Conservation (phyloP, 495 filamentous ascomycete species). For the Penicillium robsamsonii region DNA sequence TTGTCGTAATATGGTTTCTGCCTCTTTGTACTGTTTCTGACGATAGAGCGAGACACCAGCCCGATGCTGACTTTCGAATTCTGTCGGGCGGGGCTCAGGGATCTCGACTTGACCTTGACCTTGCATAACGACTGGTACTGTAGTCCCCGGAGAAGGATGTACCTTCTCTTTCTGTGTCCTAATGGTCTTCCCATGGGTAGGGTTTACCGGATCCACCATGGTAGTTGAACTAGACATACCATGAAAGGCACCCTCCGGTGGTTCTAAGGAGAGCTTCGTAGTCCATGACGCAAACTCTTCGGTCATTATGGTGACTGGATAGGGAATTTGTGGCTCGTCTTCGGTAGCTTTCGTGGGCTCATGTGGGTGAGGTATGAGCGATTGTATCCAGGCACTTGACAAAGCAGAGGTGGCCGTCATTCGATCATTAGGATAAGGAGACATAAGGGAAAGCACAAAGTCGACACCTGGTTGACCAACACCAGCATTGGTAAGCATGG, state of each 20-base stretch:
- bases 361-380: not conserved
- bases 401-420: constrained; percentile 1
- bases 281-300: constrained; percentile 6
- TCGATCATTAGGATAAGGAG: constrained; percentile 7
- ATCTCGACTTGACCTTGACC: not conserved
- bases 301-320: not conserved
- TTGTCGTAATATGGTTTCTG: not conserved
- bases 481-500: constrained; percentile 1
- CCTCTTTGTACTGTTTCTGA: not conserved
- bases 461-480: constrained; percentile 4
- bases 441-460: constrained; percentile 11
- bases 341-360: not conserved
- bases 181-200: not conserved
- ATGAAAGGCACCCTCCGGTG: not conserved
- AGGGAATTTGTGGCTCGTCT: not conserved
- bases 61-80: not conserved
- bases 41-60: not conserved
- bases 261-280: not conserved
- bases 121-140: not conserved
- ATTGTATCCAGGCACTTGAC: not conserved
- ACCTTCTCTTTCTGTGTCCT: too few relatives aligned
- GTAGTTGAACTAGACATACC: not conserved
- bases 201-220: not conserved
- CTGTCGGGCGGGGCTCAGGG: not conserved
- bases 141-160: not conserved